phyloP scores from a whole-genome alignment of 768 basidiomycete species.

The Mycena capillaripes region DNA sequence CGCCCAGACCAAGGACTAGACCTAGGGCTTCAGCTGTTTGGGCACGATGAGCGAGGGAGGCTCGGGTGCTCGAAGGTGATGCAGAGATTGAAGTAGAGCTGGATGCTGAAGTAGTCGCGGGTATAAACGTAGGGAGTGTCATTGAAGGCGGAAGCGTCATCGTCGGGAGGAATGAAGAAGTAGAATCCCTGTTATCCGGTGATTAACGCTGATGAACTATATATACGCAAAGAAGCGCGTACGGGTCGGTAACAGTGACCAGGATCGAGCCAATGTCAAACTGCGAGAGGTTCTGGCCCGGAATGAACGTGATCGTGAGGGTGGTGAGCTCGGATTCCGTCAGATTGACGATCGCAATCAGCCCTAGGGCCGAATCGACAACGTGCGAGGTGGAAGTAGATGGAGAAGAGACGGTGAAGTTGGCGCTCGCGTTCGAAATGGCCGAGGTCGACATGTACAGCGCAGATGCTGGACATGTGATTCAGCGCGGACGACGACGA shows the following conservation, averaged over 20 bases:
- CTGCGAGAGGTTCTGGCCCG: conserved; percentile 41
- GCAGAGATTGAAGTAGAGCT: conserved; percentile 24
- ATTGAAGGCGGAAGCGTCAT: conserved; percentile 52
- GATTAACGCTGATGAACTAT: neutral
- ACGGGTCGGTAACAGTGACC: conserved; percentile 52
- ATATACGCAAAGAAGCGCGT: neutral
- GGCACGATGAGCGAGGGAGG: conserved; percentile 27
- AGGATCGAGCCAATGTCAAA: conserved; percentile 56
- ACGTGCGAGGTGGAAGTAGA: conserved; percentile 49
- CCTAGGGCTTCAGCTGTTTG: conserved; percentile 42
- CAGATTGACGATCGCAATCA: conserved; percentile 56
- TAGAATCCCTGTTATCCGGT: conserved; percentile 28
- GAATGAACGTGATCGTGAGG: conserved; percentile 57
- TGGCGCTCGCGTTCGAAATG: conserved; percentile 65
- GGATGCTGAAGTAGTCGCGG: conserved; percentile 31
- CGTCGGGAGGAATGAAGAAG: conserved; percentile 52
- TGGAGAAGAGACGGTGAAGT: conserved; percentile 61
- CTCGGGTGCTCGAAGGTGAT: conserved; percentile 31
- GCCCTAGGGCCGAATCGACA: conserved; percentile 58
- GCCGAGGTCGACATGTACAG: conserved; percentile 59
- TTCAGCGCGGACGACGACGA: neutral
- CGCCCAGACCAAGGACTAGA: conserved; percentile 46
- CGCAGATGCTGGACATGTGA: conserved; percentile 51
- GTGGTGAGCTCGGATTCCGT: conserved; percentile 55
- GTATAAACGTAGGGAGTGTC: conserved; percentile 50